Evolutionary conservation across 2,329 filamentous ascomycete species (phyloP).

Genomic region (Fusarium coicis): DNA sequence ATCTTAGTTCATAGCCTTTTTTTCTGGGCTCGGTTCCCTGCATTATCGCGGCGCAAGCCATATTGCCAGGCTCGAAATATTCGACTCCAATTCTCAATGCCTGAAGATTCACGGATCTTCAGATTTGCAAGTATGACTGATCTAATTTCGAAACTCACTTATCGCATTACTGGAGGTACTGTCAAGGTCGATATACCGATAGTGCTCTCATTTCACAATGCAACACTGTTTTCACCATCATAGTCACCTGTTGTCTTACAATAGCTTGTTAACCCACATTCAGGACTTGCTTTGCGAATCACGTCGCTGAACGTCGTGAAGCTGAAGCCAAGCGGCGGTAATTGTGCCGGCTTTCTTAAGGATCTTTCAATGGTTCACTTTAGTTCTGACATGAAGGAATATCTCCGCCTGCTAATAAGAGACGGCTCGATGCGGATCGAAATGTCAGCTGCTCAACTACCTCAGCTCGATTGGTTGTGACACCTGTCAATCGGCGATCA

Average conservation of each 20-base stretch:
- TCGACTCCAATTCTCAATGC: background rate
- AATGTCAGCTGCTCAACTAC: constrained; percentile 5
- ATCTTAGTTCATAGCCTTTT: background rate
- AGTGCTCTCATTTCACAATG: background rate
- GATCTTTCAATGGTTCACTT: constrained; percentile 11
- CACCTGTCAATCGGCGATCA: background rate
- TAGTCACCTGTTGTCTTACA: background rate
- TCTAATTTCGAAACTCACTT: background rate
- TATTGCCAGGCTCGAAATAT: background rate
- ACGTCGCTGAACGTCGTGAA: background rate
- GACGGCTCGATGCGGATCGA: background rate
- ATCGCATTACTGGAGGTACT: background rate
- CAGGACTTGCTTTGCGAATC: background rate
- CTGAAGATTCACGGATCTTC: background rate
- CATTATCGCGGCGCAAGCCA: constrained; percentile 6
- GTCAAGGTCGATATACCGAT: too few species aligned
- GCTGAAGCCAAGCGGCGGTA: background rate
- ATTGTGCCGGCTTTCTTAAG: background rate
- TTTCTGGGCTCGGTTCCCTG: background rate
- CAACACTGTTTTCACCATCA: background rate
- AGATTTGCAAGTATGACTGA: too few species aligned
- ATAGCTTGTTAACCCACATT: background rate
- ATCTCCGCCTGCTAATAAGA: background rate
- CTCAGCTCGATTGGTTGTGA: constrained; percentile 14
- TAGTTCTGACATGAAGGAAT: background rate